A percentile compares a stretch with the other conserved stretches of the same genome.
Evolutionary conservation across 805 yeast genomes (phyloP).

Genomic region (Wickerhamomyces rabaulensis): DNA sequence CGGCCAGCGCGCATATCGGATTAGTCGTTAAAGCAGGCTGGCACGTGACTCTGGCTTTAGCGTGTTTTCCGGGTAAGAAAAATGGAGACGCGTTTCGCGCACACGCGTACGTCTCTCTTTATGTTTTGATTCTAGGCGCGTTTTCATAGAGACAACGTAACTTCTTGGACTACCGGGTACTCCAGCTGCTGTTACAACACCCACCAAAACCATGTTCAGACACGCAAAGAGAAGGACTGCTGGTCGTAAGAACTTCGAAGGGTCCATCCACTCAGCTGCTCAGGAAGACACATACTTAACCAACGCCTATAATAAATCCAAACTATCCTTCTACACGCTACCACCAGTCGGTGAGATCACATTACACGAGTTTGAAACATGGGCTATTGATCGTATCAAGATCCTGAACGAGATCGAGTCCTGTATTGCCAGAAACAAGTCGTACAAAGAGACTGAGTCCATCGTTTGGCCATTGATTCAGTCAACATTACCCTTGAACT

Average conservation of each 20-base stretch:
- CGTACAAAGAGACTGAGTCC: slow-evolving; percentile 58
- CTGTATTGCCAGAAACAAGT: slow-evolving; percentile 57
- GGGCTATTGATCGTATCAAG: slow-evolving; percentile 92
- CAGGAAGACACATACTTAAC: slow-evolving; percentile 31
- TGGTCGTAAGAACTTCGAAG: slow-evolving; percentile 63
- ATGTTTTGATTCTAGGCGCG: not conserved
- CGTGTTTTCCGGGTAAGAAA: not conserved
- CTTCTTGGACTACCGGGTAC: not conserved
- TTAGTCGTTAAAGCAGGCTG: not conserved
- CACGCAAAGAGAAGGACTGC: slow-evolving; percentile 70
- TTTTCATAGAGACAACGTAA: not conserved
- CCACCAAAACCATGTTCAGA: slow-evolving; percentile 49
- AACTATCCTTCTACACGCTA: slow-evolving; percentile 66
- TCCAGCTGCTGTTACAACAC: not conserved
- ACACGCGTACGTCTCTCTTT: not conserved
- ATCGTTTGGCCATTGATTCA: slow-evolving; percentile 61
- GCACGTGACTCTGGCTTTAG: not conserved
- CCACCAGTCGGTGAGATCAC: slow-evolving; percentile 88
- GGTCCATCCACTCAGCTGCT: slow-evolving; percentile 23
- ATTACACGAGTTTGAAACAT: slow-evolving; percentile 84
- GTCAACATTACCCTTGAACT: slow-evolving; percentile 58
- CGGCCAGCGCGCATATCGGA: not conserved
- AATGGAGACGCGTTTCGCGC: no score
- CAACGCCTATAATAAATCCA: slow-evolving; percentile 41
- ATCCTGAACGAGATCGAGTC: slow-evolving; percentile 82